Evolutionary conservation across 2,329 filamentous ascomycete genomes (phyloP), one percentile per base, ranked within the genome.

Genomic region (Aspergillus quadrilineatus): DNA sequence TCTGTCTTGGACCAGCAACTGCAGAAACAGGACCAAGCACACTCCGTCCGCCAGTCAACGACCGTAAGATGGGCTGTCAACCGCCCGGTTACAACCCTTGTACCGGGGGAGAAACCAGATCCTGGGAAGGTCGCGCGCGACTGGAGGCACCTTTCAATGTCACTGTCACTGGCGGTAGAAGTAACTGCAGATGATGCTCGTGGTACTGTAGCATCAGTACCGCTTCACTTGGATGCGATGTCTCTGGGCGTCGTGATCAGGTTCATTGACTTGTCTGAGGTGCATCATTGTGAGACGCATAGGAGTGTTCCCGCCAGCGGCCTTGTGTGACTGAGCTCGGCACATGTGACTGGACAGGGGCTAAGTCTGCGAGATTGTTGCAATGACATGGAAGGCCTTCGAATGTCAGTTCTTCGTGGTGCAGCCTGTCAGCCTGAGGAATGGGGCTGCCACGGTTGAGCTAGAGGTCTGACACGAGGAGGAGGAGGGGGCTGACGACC

Each of bases 161-260:
- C 30, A 58, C 43, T 46, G 50, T 44, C 41, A 45, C 30, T 29
- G 9, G 17, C 17, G 50, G 32, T 29, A 52, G 15, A 44, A 44
- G 50, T 52, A 52, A 52, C 39, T 52, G n/a, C n/a, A 14, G 7
- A 28, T 50, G 9, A 15, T 26, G 41, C 41, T 15, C 12, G 39
- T 55, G 41, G 32, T 28, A 58, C 51, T 52, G 56, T 56, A 55
- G 53, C 17, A 58, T 58, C n/a, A 44, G 17, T 36, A 15, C 9
- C 28, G 15, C 14, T 29, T 49, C 9, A 29, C 14, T 14, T 10
- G 2, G 14, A 41, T 29, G 6, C 7, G 34, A 14, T 12, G 30
- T 29, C 12, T 28, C 17, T 15, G 17, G 9, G 7, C 17, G 34
- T 39, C 17, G 32, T n/a, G 44, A 4, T 39, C 29, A 22, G 36